Conservation (phyloP, 441 rosid species). For the Eutrema salsugineum region DNA sequence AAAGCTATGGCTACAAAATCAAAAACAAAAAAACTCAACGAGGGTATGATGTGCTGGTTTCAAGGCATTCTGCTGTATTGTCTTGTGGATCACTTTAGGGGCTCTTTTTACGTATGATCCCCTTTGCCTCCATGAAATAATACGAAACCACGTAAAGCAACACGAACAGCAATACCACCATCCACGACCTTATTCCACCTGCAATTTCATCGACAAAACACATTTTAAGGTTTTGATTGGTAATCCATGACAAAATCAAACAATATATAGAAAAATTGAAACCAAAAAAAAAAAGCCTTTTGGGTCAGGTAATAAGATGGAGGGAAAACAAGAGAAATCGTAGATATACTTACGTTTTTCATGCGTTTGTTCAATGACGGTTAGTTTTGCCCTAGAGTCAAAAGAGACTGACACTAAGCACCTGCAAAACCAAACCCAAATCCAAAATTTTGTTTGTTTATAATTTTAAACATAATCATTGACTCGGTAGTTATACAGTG, state of each 20-base stretch:
- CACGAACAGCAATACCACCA: not conserved
- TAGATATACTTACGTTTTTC: constrained; percentile 16
- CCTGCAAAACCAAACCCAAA: constrained; percentile 48
- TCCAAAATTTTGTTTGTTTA: constrained; percentile 6
- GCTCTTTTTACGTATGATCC: constrained; percentile 8
- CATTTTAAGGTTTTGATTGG: not conserved
- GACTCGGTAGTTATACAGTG: not conserved
- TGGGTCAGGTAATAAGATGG: not conserved
- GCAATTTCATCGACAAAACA: constrained; percentile 15
- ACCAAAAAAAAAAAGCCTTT: not conserved
- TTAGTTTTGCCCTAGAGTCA: constrained; percentile 93
- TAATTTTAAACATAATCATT: not conserved
- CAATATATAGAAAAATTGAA: not conserved
- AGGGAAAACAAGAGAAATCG: not conserved
- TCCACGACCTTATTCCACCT: constrained; percentile 19
- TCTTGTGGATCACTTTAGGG: not conserved
- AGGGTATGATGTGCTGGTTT: not conserved
- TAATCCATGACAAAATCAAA: not conserved
- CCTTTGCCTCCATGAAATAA: constrained; percentile 19
- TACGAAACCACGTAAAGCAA: constrained; percentile 24
- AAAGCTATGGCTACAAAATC: not conserved
- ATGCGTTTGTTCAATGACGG: constrained; percentile 38
- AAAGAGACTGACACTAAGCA: constrained; percentile 77
- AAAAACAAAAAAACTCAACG: not conserved
- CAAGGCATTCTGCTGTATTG: not conserved